These are phyloP conservation scores for Fusarium drepaniforme DNA, from an alignment of 2,329 filamentous ascomycete genomes.

Conservation along the genomic window DNA sequence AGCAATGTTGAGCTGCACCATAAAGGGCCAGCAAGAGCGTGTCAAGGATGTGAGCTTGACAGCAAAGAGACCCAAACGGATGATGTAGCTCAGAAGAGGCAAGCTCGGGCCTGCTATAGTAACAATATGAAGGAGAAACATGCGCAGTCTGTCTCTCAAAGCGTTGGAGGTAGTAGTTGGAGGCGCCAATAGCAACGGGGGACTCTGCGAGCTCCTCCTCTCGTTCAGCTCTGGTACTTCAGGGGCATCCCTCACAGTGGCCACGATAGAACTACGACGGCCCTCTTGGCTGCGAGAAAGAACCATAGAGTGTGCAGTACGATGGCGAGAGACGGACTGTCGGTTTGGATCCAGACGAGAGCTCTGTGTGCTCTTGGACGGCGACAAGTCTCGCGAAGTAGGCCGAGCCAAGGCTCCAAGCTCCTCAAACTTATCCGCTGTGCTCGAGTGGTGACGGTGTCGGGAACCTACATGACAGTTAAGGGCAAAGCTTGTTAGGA, in stretches of 20 bases:
- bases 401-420: constrained; percentile 32
- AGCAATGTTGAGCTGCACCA: constrained; percentile 72
- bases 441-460: constrained; percentile 39
- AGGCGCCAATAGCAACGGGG: constrained; percentile 64
- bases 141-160: constrained; percentile 48
- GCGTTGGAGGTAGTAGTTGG: constrained; percentile 53
- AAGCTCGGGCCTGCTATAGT: constrained; percentile 43
- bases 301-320: constrained; percentile 49
- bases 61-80: constrained; percentile 73
- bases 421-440: constrained; percentile 44
- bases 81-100: constrained; percentile 49
- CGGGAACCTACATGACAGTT: constrained; percentile 46
- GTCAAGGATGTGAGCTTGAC: constrained; percentile 75
- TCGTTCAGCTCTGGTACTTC: constrained; percentile 29
- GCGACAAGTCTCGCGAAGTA: constrained; percentile 34
- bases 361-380: constrained; percentile 16
- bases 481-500: constrained; percentile 46
- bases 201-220: constrained; percentile 39
- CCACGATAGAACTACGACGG: constrained; percentile 26
- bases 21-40: constrained; percentile 78
- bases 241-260: constrained; percentile 25
- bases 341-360: constrained; percentile 25
- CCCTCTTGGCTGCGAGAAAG: constrained; percentile 57
- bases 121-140: constrained; percentile 51
- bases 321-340: constrained; percentile 32